A percentile compares a stretch with the other conserved stretches of the same genome.
phyloP scores from a whole-genome alignment of 2,329 filamentous ascomycete genomes.

The Pyrenophora seminiperda region DNA sequence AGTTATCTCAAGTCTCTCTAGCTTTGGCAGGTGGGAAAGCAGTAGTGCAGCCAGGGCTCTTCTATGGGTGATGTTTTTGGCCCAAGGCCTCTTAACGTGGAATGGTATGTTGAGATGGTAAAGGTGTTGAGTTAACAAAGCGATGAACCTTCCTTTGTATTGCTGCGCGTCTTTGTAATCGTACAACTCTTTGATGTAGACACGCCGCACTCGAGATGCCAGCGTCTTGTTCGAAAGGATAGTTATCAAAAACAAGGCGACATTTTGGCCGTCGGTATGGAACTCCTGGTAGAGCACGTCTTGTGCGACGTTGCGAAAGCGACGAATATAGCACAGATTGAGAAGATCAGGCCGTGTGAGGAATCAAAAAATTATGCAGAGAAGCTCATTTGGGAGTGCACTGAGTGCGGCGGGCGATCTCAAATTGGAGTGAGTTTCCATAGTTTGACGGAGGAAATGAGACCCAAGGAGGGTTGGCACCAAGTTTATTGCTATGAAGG shows the following conservation, averaged over 20 bases:
- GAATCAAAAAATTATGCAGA: not conserved
- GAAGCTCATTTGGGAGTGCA: constrained; percentile 1
- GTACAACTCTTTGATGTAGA: not conserved
- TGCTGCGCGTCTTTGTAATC: not conserved
- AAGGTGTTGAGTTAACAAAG: not conserved
- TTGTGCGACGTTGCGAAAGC: constrained; percentile 3
- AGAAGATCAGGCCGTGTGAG: not conserved
- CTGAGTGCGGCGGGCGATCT: not conserved
- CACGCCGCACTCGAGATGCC: not conserved
- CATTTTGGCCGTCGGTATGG: not conserved
- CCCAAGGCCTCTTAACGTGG: constrained; percentile 1
- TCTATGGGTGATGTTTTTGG: not conserved
- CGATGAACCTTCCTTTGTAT: not conserved
- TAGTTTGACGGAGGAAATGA: no score
- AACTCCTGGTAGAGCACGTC: constrained; percentile 2
- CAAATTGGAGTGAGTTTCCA: constrained; percentile 1
- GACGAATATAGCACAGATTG: constrained; percentile 1
- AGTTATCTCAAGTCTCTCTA: constrained; percentile 1
- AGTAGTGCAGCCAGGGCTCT: constrained; percentile 2
- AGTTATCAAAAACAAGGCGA: not conserved
- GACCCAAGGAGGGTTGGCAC: no score
- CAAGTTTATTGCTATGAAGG: no score
- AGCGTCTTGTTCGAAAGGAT: constrained; percentile 2
- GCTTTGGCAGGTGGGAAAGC: not conserved
- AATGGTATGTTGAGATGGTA: not conserved